Evolutionary conservation across 805 yeast genomes (phyloP), one percentile per base, ranked within the genome.

Genomic region (Pichia ethanolica): DNA sequence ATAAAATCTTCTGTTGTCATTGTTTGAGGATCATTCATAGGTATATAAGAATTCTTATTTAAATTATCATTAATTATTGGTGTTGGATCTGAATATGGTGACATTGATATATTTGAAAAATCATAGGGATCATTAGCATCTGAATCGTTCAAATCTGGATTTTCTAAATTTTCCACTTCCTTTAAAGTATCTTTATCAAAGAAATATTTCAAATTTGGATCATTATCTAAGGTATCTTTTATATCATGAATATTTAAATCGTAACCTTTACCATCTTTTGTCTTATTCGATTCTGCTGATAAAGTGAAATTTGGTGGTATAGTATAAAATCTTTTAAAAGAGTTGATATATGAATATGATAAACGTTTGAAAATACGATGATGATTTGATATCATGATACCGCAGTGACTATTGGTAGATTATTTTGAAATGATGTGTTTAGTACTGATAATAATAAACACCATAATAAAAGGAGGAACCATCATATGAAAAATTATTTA

Each of bases 151-250:
- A 7, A 26, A 3, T 20, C 35, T 20, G 20, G 20, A 20, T 45
- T 25, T 6, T 32, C 32, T 11, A 26, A 20, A 5, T 39, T 27
- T 13, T 50, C 42, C 5, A 42, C 43, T 13, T 40, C 34, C 11
- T 28, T 34, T 9, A 49, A 35, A 11, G 50, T 47, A 1, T 48
- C 47, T 0, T 43, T 45, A 38, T 53, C 59, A 45, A 58, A 59
- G 40, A 65, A 66, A 2, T 60, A 64, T 36, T 51, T 62, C n/a
- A 63, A 47, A 44, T 60, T 59, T 0, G 66, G 65, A 45, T 64
- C 64, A 35, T 56, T 53, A 12, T 65, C 59, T 25, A 65, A 43
- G 7, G 62, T 53, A 28, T 59, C 53, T 28, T 54, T 49, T 14
- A 53, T 43, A 14, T 53, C 56, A 20, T 38, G 26, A 4, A 46